Percentiles rank a stretch among this genome's conserved stretches.
Conservation (phyloP, 306 rosid genomes). For the Inga leiocalycina region DNA sequence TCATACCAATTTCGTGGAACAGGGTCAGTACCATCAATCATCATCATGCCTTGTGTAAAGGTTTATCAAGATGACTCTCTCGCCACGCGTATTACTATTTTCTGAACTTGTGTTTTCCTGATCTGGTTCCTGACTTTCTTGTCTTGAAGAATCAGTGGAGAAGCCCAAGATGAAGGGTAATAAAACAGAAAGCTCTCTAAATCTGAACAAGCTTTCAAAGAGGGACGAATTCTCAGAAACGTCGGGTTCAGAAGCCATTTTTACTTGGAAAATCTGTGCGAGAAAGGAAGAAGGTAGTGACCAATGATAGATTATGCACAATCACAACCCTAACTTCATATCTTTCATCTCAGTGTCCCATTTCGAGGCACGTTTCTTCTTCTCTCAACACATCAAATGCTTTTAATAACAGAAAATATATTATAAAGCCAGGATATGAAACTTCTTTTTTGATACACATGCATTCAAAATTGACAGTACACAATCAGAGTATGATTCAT, state of each 20-base stretch:
- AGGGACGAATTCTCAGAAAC: slow-evolving; percentile 44
- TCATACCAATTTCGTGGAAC: slow-evolving; percentile 44
- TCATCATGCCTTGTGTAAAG: slow-evolving; percentile 57
- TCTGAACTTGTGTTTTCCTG: slow-evolving; percentile 7
- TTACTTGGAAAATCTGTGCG: too few relatives aligned
- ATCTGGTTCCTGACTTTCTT: slow-evolving; percentile 27
- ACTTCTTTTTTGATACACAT: too few relatives aligned
- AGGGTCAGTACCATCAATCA: slow-evolving; percentile 54
- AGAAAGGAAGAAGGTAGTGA: too few relatives aligned
- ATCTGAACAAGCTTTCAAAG: slow-evolving; percentile 42
- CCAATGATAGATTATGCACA: too few relatives aligned
- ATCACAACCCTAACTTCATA: too few relatives aligned
- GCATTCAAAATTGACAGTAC: too few relatives aligned
- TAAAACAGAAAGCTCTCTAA: slow-evolving; percentile 53
- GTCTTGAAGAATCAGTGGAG: slow-evolving; percentile 10
- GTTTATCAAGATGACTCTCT: slow-evolving; percentile 63
- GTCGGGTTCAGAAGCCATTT: slow-evolving; percentile 58
- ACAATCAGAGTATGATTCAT: too few relatives aligned
- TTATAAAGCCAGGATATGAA: too few relatives aligned
- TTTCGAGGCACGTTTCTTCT: too few relatives aligned
- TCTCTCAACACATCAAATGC: too few relatives aligned
- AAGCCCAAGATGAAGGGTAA: slow-evolving; percentile 67
- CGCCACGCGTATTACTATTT: neutral
- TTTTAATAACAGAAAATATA: too few relatives aligned
- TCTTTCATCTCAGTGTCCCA: too few relatives aligned